Conservation (phyloP, 768 basidiomycete genomes). For the Lepiota subincarnata region DNA sequence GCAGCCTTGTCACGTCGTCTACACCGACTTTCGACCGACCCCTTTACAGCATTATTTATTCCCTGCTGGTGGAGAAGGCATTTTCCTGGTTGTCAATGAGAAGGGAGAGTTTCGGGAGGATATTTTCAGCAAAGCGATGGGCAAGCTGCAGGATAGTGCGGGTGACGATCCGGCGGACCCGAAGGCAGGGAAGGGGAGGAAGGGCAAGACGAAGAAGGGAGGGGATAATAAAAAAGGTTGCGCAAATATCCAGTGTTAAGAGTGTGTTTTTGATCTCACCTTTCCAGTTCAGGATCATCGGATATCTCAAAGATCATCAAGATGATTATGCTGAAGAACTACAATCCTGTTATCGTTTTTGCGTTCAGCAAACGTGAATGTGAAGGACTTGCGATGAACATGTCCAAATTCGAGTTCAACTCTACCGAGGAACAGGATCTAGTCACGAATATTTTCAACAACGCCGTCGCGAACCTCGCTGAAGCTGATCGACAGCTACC, state of each 20-base stretch:
- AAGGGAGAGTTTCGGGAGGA: constrained; percentile 96
- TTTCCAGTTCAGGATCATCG: constrained; percentile 55
- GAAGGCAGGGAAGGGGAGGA: constrained; percentile 76
- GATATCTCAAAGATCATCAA: constrained; percentile 98
- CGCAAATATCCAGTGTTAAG: constrained; percentile 9
- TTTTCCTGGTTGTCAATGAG: constrained; percentile 98
- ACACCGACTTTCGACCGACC: constrained; percentile 98
- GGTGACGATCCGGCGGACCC: constrained; percentile 94
- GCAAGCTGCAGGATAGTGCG: constrained; percentile 73
- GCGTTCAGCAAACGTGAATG: constrained; percentile 98
- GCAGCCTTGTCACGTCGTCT: constrained; percentile 98
- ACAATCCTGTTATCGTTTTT: constrained; percentile 97
- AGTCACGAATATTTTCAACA: constrained; percentile 86
- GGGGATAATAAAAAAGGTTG: constrained; percentile 85
- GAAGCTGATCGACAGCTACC: constrained; percentile 86
- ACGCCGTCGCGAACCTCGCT: constrained; percentile 87
- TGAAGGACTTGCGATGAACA: constrained; percentile 83
- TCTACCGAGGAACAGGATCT: constrained; percentile 87
- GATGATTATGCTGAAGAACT: constrained; percentile 97
- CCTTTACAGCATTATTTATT: constrained; percentile 98
- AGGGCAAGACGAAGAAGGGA: constrained; percentile 94
- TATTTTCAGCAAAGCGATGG: constrained; percentile 98
- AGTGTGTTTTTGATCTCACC: background rate
- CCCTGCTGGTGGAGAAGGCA: constrained; percentile 94
- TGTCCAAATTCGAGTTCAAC: constrained; percentile 97